Percentiles rank a stretch among this genome's conserved stretches.
Conservation (phyloP, 768 basidiomycete genomes). For the Sarcomyxa edulis region DNA sequence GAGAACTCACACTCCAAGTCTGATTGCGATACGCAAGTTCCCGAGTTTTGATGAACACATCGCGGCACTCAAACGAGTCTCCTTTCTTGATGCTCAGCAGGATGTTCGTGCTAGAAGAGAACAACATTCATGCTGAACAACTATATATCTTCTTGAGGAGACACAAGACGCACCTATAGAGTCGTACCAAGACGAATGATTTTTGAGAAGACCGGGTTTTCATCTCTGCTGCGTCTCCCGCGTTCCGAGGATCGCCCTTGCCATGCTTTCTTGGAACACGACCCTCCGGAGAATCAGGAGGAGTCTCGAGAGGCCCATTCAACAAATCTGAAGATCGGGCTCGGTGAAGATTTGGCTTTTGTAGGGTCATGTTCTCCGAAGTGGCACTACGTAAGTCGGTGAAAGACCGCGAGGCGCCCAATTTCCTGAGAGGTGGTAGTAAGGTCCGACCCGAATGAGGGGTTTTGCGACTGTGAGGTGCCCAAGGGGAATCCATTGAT, state of each 20-base stretch:
- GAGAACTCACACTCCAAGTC: constrained; percentile 71
- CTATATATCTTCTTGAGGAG: constrained; percentile 12
- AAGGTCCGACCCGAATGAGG: constrained; percentile 21
- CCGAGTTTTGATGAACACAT: constrained; percentile 75
- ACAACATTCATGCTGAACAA: constrained; percentile 6
- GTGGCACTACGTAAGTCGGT: constrained; percentile 55
- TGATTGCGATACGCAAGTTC: constrained; percentile 78
- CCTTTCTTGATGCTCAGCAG: constrained; percentile 76
- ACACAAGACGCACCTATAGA: constrained; percentile 53
- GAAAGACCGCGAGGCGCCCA: constrained; percentile 63
- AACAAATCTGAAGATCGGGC: constrained; percentile 37
- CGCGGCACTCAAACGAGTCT: constrained; percentile 79
- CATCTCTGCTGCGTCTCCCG: constrained; percentile 74
- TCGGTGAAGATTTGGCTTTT: constrained; percentile 25
- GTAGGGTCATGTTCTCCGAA: constrained; percentile 25
- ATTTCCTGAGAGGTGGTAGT: constrained; percentile 40
- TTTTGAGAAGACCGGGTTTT: constrained; percentile 76
- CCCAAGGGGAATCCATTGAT: constrained; percentile 48
- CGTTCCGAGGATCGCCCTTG: constrained; percentile 15
- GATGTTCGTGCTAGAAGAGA: constrained; percentile 50
- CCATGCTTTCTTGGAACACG: constrained; percentile 7
- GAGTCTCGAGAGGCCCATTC: constrained; percentile 12
- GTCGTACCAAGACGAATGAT: constrained; percentile 74
- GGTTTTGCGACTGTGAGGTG: constrained; percentile 11
- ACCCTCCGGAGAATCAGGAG: constrained; percentile 10